Evolutionary conservation across 2,329 filamentous ascomycete species (phyloP).

Genomic region (Aspergillus melleus): DNA sequence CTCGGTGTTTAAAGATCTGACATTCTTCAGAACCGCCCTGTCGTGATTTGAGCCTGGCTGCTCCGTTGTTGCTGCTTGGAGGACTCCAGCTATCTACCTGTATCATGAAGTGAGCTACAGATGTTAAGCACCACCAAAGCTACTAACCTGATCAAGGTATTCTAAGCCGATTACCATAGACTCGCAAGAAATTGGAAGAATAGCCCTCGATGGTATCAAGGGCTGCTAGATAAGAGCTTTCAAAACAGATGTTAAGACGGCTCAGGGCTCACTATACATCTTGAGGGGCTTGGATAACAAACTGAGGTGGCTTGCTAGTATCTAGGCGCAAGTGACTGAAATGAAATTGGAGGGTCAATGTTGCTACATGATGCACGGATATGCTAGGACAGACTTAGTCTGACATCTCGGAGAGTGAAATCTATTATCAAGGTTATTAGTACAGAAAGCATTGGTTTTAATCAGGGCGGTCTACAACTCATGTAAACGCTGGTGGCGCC

Average conservation of each 20-base stretch:
- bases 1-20: neutral
- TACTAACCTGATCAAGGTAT: neutral
- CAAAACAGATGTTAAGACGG: neutral
- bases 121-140: neutral
- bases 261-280: neutral
- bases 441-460: no score
- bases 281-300: neutral
- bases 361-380: neutral
- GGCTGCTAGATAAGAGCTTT: neutral
- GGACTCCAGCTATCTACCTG: neutral
- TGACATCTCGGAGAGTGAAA: no score
- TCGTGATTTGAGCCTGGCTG: neutral
- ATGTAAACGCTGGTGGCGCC: no score
- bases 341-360: neutral
- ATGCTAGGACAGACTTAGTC: neutral
- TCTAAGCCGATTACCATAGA: neutral
- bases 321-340: neutral
- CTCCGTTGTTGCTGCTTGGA: constrained; percentile 1
- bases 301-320: neutral
- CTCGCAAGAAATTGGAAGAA: neutral
- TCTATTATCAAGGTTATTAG: no score
- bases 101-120: neutral
- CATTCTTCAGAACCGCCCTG: neutral
- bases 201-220: neutral
- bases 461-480: no score